phyloP scores from a whole-genome alignment of 2,329 filamentous ascomycete genomes.

The Meredithiella fracta region DNA sequence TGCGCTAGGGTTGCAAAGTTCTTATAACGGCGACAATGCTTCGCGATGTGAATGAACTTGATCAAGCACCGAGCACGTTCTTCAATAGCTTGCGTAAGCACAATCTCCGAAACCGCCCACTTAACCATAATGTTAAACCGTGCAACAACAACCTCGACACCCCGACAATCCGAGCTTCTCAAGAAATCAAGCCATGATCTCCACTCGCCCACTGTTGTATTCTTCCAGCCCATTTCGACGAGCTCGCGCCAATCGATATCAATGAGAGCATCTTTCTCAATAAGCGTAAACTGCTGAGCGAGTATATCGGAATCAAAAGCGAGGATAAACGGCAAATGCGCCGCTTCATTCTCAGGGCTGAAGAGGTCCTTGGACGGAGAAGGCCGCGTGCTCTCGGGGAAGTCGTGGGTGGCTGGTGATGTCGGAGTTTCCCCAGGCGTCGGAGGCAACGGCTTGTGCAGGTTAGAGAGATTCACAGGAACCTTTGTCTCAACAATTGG shows the following conservation, averaged over 20 bases:
- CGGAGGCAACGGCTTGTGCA: conserved; percentile 30
- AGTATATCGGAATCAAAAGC: conserved; percentile 65
- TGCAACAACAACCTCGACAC: conserved; percentile 69
- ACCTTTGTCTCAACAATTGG: conserved; percentile 19
- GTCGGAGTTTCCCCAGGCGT: conserved; percentile 35
- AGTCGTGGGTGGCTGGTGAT: conserved; percentile 18
- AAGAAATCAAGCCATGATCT: conserved; percentile 73
- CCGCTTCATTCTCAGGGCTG: conserved; percentile 23
- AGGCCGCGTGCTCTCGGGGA: too few species aligned
- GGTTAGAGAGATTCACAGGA: conserved; percentile 25
- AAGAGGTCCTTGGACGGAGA: conserved; percentile 18
- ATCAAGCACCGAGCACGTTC: conserved; percentile 63
- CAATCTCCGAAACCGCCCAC: conserved; percentile 66
- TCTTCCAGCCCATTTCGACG: conserved; percentile 69
- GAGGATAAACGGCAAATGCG: conserved; percentile 63
- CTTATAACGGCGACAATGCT: conserved; percentile 55
- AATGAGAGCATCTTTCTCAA: conserved; percentile 71
- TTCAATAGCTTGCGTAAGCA: conserved; percentile 53
- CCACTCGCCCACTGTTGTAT: conserved; percentile 44
- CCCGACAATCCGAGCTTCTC: conserved; percentile 51
- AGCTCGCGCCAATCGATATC: conserved; percentile 82
- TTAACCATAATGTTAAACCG: conserved; percentile 82
- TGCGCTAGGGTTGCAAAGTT: conserved; percentile 78
- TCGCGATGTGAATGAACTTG: conserved; percentile 69
- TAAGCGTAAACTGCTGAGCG: conserved; percentile 69